phyloP scores from a whole-genome alignment of 257 asterid species.

The Solanum appendiculatum region DNA sequence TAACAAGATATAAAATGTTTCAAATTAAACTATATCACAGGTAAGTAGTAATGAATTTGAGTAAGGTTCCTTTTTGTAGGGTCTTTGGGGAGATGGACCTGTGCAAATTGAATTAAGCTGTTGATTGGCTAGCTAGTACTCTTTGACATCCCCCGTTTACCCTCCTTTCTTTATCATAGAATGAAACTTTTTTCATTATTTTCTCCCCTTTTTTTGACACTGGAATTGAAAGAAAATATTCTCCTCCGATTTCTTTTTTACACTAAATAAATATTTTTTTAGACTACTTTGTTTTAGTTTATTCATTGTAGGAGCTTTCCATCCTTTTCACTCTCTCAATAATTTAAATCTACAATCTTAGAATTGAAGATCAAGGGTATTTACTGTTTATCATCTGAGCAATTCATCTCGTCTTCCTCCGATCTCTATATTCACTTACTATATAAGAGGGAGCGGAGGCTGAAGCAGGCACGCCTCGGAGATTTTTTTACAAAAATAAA shows the following conservation, averaged over 20 bases:
- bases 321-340: neutral
- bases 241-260: neutral
- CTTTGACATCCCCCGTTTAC: neutral
- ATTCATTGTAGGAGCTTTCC: neutral
- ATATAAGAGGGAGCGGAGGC: neutral
- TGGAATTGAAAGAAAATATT: neutral
- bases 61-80: slow-evolving; percentile 24
- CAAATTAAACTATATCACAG: no score
- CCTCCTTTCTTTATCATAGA: neutral
- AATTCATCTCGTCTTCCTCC: neutral
- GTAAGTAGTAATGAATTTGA: neutral
- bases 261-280: neutral
- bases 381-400: no score
- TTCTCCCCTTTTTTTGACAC: neutral
- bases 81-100: slow-evolving; percentile 6
- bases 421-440: neutral
- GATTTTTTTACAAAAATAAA: neutral
- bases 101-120: neutral
- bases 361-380: neutral
- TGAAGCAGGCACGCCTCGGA: neutral
- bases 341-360: neutral
- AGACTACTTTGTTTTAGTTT: neutral
- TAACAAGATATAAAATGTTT: neutral
- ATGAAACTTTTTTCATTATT: neutral
- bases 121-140: neutral